Base-by-base conservation (phyloP, 768 basidiomycete species). In the Aureoboletus auriporus region DNA sequence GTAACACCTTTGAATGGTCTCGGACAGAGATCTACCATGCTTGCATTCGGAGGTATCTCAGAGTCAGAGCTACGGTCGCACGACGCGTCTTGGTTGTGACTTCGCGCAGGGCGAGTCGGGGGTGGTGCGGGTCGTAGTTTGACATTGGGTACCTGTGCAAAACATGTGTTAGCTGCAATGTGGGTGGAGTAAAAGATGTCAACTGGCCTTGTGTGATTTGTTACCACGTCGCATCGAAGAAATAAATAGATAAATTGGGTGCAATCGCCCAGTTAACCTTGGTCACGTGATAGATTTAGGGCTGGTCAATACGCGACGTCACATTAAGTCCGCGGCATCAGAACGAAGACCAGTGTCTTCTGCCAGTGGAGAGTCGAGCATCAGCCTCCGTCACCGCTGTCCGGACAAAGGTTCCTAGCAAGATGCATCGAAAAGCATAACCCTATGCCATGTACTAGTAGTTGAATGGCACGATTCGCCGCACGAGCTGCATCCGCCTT, bases 61-160 rank as follows among this genome's bases (percentile, higher is more conserved):
- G 72, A 79, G 52, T 83, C 78, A 69, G 70, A 45, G 68, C 77
- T 69, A 65, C 68, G 51, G 64, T 74, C 50, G 34, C 41, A 66
- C 63, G 52, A 68, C 72, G 41, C 46, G 65, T 62, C 42, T 50
- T 52, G 47, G 43, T 59, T 53, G 8, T 36, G 35, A 16, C 20
- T 49, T 56, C 44, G 49, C 0, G 43, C 17, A 1, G 39, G 60
- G 59, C 52, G 50, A 60, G 52, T 41, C 57, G 64, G 51, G 30
- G 66, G 65, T 47, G 73, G 74, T 11, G 79, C 80, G 4, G 88
- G 88, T 16, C 89, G 81, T 51, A 91, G 77, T 54, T 84, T 89
- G 53, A 90, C 89, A 71, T 85, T 86, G 3, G 89, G 88, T 13
- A 91, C 87, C 88, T 90, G 50, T 26, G 20, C 5, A 45, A 39